phyloP scores from a whole-genome alignment of 139 green algal species.

The Gonium pectorale region DNA sequence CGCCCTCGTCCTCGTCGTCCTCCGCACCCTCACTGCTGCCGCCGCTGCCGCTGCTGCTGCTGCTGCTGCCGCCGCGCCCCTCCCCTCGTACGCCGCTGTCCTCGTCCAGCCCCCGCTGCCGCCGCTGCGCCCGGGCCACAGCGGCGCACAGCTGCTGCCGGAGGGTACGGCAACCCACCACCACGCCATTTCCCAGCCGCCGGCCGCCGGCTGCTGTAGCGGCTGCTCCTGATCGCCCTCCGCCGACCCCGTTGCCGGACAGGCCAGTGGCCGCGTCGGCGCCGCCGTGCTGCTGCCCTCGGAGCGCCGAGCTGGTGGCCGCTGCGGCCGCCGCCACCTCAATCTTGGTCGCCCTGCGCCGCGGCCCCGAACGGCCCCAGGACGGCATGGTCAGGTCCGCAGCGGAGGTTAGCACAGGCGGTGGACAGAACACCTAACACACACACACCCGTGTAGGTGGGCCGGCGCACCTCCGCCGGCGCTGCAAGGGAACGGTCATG shows the following conservation, averaged over 20 bases:
- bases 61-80: not conserved
- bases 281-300: not conserved
- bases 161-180: slow-evolving; percentile 10
- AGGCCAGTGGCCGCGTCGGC: not conserved
- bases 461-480: no score
- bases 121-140: slow-evolving; percentile 16
- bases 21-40: not conserved
- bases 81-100: not conserved
- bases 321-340: slow-evolving; percentile 21
- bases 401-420: no score
- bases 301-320: not conserved
- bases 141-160: not conserved
- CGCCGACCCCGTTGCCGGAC: not conserved
- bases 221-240: no score
- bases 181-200: not conserved
- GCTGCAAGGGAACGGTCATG: no score
- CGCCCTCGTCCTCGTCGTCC: not conserved
- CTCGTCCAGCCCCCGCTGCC: not conserved
- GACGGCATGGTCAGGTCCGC: no score
- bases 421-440: no score
- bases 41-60: not conserved
- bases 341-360: slow-evolving; percentile 16
- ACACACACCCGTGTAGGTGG: no score
- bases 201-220: no score
- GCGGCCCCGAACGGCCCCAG: no score